Conservation (phyloP, 2,329 filamentous ascomycete species). For the Alternaria tenuissima region DNA sequence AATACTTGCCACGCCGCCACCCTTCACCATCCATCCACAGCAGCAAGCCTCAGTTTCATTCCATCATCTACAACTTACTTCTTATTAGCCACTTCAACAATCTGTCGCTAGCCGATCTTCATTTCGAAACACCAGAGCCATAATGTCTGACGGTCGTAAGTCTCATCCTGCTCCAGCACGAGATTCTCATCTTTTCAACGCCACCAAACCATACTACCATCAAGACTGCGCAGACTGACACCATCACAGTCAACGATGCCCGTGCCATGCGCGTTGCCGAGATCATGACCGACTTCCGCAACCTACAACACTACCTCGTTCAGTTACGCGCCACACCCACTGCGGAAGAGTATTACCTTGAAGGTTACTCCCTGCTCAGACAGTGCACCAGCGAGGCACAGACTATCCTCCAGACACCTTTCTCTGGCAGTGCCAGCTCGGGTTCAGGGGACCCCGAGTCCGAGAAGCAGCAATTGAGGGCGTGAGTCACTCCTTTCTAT, state of each 20-base stretch:
- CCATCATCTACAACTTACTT: constrained; percentile 10
- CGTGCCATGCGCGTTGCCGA: constrained; percentile 69
- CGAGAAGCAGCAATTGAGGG: constrained; percentile 64
- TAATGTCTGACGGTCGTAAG: constrained; percentile 67
- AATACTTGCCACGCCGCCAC: constrained; percentile 47
- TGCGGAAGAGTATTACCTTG: constrained; percentile 65
- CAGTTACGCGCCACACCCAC: constrained; percentile 61
- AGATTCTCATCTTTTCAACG: neutral
- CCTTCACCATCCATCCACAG: constrained; percentile 24
- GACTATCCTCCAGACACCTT: constrained; percentile 62
- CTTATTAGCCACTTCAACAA: constrained; percentile 11
- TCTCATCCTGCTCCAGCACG: constrained; percentile 22
- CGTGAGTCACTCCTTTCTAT: constrained; percentile 53
- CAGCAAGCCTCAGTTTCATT: constrained; percentile 29
- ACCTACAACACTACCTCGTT: constrained; percentile 66
- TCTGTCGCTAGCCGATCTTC: constrained; percentile 26
- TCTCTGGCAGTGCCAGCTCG: constrained; percentile 54
- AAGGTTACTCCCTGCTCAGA: constrained; percentile 66
- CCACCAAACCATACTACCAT: neutral
- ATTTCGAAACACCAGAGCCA: constrained; percentile 16
- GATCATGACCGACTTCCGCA: constrained; percentile 71
- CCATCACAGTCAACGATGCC: constrained; percentile 65
- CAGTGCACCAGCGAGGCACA: constrained; percentile 65
- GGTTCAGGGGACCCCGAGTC: constrained; percentile 59
- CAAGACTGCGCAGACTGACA: constrained; percentile 18